These are phyloP conservation scores for Styphnolobium japonicum DNA, from an alignment of 306 rosid genomes.

Conservation along the genomic window DNA sequence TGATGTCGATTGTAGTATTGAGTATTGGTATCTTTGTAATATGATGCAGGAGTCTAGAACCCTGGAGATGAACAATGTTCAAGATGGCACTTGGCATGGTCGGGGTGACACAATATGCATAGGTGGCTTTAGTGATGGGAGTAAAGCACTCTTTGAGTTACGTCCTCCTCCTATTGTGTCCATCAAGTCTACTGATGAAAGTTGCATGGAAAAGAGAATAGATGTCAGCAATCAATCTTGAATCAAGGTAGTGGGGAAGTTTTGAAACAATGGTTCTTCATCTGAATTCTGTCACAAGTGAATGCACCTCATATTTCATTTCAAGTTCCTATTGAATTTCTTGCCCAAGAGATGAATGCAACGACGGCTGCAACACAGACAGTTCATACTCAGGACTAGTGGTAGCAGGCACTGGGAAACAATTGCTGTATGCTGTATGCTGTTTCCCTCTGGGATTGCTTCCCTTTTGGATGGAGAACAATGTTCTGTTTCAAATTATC, in stretches of 20 bases:
- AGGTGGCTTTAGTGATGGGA: slow-evolving; percentile 65
- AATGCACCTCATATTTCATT: background rate
- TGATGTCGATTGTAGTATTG: background rate
- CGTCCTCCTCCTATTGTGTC: slow-evolving; percentile 57
- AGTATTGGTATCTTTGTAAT: background rate
- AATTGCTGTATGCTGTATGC: slow-evolving; percentile 16
- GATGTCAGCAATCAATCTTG: slow-evolving; percentile 25
- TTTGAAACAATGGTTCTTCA: slow-evolving; percentile 2
- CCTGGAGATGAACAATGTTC: slow-evolving; percentile 91
- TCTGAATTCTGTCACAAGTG: slow-evolving; percentile 3
- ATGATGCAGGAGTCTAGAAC: slow-evolving; percentile 88
- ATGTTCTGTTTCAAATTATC: slow-evolving; percentile 4
- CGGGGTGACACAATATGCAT: slow-evolving; percentile 80
- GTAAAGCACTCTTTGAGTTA: slow-evolving; percentile 52
- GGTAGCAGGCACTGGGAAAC: background rate
- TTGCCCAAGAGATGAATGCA: background rate
- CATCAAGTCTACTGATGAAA: slow-evolving; percentile 38
- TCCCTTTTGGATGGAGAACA: background rate
- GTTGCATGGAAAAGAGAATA: slow-evolving; percentile 22
- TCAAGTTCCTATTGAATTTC: slow-evolving; percentile 8
- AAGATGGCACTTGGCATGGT: slow-evolving; percentile 97
- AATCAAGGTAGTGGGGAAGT: slow-evolving; percentile 21
- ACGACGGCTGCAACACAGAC: background rate
- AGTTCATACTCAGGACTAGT: background rate
- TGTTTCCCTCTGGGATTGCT: slow-evolving; percentile 7